Evolutionary conservation across 2,329 filamentous ascomycete species (phyloP).

Genomic region (Xylariaceae sp.): DNA sequence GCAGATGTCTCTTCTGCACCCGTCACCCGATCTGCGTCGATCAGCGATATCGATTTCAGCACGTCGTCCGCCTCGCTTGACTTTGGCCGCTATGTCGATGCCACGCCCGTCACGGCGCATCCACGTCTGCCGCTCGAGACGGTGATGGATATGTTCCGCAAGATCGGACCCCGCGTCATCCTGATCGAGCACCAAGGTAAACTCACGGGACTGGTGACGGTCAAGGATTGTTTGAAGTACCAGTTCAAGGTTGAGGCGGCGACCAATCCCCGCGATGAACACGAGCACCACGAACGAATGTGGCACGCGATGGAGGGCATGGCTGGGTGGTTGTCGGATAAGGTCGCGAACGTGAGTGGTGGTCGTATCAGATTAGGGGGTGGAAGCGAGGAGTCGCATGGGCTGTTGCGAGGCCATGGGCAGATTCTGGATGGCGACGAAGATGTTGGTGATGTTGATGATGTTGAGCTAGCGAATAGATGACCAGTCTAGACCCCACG

Average conservation of each 20-base stretch:
- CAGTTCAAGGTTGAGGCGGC: slow-evolving; percentile 93
- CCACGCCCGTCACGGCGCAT: slow-evolving; percentile 84
- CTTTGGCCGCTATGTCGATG: slow-evolving; percentile 81
- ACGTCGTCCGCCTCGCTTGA: slow-evolving; percentile 60
- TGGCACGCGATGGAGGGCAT: slow-evolving; percentile 54
- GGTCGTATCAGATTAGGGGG: slow-evolving; percentile 50
- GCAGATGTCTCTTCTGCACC: slow-evolving; percentile 32
- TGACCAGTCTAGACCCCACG: slow-evolving; percentile 6
- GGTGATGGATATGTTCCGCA: slow-evolving; percentile 97
- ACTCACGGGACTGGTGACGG: slow-evolving; percentile 80
- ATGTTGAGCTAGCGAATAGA: slow-evolving; percentile 33
- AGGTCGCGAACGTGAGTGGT: slow-evolving; percentile 47
- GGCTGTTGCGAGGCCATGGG: slow-evolving; percentile 23
- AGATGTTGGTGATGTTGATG: slow-evolving; percentile 41
- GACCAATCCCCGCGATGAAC: slow-evolving; percentile 63
- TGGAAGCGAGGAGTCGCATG: slow-evolving; percentile 30
- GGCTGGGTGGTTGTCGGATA: slow-evolving; percentile 55
- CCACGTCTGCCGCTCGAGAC: slow-evolving; percentile 89
- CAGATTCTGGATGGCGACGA: slow-evolving; percentile 49
- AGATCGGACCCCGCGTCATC: slow-evolving; percentile 91
- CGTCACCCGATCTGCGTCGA: slow-evolving; percentile 45
- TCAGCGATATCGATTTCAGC: slow-evolving; percentile 55
- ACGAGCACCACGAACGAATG: slow-evolving; percentile 56
- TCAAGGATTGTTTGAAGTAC: slow-evolving; percentile 95
- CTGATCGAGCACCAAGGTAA: slow-evolving; percentile 85